Percentiles rank a stretch among this genome's conserved stretches.
Conservation (phyloP, 2,329 filamentous ascomycete species). For the Microdochium nivale region DNA sequence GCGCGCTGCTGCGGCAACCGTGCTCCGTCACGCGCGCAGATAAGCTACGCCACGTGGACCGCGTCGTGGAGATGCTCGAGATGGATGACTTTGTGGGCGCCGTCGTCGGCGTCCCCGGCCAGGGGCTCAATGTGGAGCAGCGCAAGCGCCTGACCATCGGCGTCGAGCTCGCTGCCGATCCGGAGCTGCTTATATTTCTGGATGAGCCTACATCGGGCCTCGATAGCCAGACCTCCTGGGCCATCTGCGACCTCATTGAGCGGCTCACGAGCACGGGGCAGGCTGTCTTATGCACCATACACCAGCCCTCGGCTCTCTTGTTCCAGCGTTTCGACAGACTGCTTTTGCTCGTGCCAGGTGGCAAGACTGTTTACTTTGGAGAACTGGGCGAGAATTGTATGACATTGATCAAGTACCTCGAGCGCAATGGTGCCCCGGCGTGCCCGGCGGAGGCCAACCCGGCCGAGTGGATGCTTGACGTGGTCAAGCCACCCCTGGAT, state of each 20-base stretch:
- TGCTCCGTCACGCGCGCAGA: constrained; percentile 46
- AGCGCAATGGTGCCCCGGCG: constrained; percentile 43
- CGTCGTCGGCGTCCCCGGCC: constrained; percentile 60
- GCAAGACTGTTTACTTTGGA: constrained; percentile 49
- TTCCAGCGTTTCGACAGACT: constrained; percentile 40
- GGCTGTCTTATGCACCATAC: constrained; percentile 33
- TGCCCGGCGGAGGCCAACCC: constrained; percentile 49
- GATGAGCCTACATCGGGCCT: constrained; percentile 70
- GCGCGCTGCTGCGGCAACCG: constrained; percentile 56
- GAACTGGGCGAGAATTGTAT: constrained; percentile 41
- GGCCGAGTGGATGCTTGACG: constrained; percentile 54
- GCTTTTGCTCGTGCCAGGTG: constrained; percentile 43
- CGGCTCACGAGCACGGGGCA: constrained; percentile 43
- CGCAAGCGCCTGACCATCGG: constrained; percentile 58
- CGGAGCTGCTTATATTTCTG: constrained; percentile 61
- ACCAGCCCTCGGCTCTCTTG: constrained; percentile 31
- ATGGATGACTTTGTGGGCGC: constrained; percentile 61
- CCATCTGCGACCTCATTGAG: constrained; percentile 59
- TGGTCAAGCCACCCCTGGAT: constrained; percentile 30
- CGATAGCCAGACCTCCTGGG: constrained; percentile 65
- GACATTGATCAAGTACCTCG: constrained; percentile 46
- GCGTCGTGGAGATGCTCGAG: constrained; percentile 59
- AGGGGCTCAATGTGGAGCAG: constrained; percentile 40
- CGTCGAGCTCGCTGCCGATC: constrained; percentile 66
- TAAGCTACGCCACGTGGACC: constrained; percentile 57